Evolutionary conservation across 768 basidiomycete species (phyloP), one percentile per base, ranked within the genome.

Genomic region (Calocybe cyanea): DNA sequence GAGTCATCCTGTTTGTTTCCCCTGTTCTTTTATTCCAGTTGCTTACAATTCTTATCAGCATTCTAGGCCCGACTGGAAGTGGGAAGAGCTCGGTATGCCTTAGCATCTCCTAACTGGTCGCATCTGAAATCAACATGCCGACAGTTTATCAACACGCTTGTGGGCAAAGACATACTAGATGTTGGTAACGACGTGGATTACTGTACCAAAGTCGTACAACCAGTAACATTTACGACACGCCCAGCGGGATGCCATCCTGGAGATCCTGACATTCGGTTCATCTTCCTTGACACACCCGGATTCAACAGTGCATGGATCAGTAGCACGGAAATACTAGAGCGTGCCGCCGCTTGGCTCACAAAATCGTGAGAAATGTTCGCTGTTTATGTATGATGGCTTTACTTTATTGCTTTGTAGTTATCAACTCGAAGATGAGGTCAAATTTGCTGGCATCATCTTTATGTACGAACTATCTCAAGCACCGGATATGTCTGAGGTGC

Each of bases 201-300:
- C 25, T 53, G 51, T 34, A 49, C 51, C 3, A 19, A 43, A 17
- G 30, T 21, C 14, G 40, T 53, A 5, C 40, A 53, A 43, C 35
- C 24, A 36, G 45, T 42, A 10, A 25, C 35, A 2, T 24, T 46
- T 7, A n/a, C 41, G n/a, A n/a, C n/a, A n/a, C n/a, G n/a, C n/a
- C n/a, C n/a, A n/a, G n/a, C n/a, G n/a, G n/a, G n/a, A n/a, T n/a
- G n/a, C 10, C 51, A 53, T 38, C 51, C 51, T 10, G 42, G 43
- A 24, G 48, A 45, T 37, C 39, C 47, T n/a, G 38, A 43, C 3
- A 24, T 38, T 15, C 47, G 51, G 3, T 45, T 53, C 19, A 28
- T 53, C 23, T 45, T 53, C 7, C 34, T 53, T n/a, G 51, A 53
- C 18, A 53, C 51, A 2, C 51, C 51, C 2, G 51, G 51, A 13